These are phyloP conservation scores for Botryotinia convoluta DNA, from an alignment of 2,329 filamentous ascomycete species.

Conservation along the genomic window DNA sequence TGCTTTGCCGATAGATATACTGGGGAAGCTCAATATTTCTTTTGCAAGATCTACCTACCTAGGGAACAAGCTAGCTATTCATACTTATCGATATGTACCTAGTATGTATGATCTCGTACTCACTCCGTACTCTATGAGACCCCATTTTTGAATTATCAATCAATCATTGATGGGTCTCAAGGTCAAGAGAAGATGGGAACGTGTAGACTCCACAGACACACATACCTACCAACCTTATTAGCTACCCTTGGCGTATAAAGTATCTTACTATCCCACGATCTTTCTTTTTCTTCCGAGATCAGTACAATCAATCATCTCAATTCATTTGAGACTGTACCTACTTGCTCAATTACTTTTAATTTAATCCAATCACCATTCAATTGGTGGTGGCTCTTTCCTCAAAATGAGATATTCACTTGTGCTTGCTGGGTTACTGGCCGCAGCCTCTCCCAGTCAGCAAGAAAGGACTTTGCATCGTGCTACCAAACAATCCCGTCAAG, in stretches of 20 bases:
- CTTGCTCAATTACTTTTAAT: background rate
- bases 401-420: conserved; percentile 5
- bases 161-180: background rate
- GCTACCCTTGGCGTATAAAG: background rate
- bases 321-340: background rate
- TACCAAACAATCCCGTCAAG: conserved; percentile 10
- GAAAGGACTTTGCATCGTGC: background rate
- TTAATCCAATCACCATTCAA: background rate
- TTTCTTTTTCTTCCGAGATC: too few relatives aligned
- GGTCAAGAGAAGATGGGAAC: background rate
- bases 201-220: background rate
- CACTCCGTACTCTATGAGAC: background rate
- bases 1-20: background rate
- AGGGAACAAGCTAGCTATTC: too few relatives aligned
- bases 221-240: background rate
- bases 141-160: background rate
- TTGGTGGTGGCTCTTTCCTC: background rate
- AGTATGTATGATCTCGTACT: background rate
- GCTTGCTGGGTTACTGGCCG: conserved; percentile 6
- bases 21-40: background rate
- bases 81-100: background rate
- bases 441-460: conserved; percentile 9
- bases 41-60: background rate
- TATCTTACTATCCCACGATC: background rate
- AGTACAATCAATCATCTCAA: background rate